A percentile compares a stretch with the other conserved stretches of the same genome.
Evolutionary conservation across 257 asterid species (phyloP).

Genomic region (Orobanche coerulescens): DNA sequence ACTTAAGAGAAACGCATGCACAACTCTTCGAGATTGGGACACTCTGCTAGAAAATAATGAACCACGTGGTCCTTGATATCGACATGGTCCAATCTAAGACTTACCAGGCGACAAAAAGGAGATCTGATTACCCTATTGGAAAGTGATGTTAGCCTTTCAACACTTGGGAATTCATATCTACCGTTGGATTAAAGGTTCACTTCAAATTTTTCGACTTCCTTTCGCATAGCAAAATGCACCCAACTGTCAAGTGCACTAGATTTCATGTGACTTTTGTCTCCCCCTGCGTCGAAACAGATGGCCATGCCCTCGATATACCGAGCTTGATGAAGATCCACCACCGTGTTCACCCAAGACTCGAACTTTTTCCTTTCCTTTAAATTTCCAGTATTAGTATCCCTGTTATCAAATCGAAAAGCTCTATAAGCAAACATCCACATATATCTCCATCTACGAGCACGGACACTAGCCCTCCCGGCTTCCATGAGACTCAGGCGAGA

Average conservation of each 20-base stretch:
- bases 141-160: background rate
- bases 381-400: background rate
- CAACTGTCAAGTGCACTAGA: background rate
- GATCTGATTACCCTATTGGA: too few species aligned
- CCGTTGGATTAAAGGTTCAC: background rate
- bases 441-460: too few species aligned
- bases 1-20: background rate
- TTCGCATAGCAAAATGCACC: background rate
- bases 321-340: background rate
- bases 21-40: background rate
- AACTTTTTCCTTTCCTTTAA: background rate
- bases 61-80: background rate
- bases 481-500: too few species aligned
- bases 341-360: background rate
- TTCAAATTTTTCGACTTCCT: slow-evolving; percentile 3
- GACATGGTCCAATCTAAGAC: background rate
- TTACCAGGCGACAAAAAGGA: background rate
- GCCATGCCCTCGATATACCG: background rate
- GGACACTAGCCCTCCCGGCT: too few species aligned
- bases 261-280: too few species aligned
- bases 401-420: background rate
- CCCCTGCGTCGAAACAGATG: background rate
- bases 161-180: background rate
- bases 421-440: background rate
- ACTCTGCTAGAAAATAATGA: background rate